Evolutionary conservation across 2,329 filamentous ascomycete genomes (phyloP), one percentile per base, ranked within the genome.

Genomic region (Herpotrichia juniperi): DNA sequence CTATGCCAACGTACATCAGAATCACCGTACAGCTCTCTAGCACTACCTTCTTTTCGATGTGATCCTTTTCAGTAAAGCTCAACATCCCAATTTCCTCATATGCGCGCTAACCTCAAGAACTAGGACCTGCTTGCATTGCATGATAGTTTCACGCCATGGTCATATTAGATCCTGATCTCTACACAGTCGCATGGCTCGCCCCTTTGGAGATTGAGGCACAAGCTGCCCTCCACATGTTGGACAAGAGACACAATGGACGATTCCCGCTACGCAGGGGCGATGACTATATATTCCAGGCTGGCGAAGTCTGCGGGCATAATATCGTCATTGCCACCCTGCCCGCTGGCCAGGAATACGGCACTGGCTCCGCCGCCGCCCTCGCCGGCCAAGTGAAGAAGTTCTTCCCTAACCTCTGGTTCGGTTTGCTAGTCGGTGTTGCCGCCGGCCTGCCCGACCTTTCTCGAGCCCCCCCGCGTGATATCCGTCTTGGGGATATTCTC

Each of bases 401-500:
- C 39, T 75, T 75, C 22, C 68, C 66, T 0, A 74, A 74, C 42
- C 58, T 77, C 12, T 71, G 68, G 63, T 73, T 74, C 28, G 69
- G 71, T 0, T 57, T 77, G 1, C 58, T 76, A 1, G 71, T 77
- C 9, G 73, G 74, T 21, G 62, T 77, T 9, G 71, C 69, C 4
- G 67, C 71, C 0, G 74, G 73, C 0, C 62, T 76, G 2, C 74
- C 71, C 0, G 58, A 68, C 24, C 52, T 72, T 2, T 43, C 35
- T 1, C 28, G 43, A 32, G 43, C 1, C 1, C 68, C 71, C 0
- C 58, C 63, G 1, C 56, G 58, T 2, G 73, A 76, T 52, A 76
- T 76, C 11, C 68, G 74, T 2, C 63, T 76, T n/a, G 74, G 74
- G 1, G 71, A 76, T 54, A 62, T 76, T 0, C 63, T 77, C 4